A percentile compares a stretch with the other conserved stretches of the same genome.
Evolutionary conservation across 257 asterid species (phyloP).

Genomic region (Solanum okadae): DNA sequence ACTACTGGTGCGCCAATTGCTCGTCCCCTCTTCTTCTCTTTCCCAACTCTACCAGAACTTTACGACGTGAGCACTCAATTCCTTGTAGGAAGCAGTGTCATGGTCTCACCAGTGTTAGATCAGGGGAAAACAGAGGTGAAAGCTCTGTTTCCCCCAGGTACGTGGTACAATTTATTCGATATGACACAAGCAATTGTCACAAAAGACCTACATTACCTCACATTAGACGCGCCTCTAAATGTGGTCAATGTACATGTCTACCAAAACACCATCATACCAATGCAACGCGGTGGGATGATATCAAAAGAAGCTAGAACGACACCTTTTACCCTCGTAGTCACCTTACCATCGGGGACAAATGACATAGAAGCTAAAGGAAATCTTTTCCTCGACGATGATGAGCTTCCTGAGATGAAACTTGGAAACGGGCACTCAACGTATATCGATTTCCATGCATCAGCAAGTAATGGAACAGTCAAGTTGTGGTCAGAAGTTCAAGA

Average conservation of each 20-base stretch:
- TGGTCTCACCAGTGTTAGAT: slow-evolving; percentile 48
- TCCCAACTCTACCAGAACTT: slow-evolving; percentile 33
- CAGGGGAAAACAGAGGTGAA: slow-evolving; percentile 30
- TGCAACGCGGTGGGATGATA: slow-evolving; percentile 61
- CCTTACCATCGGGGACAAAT: slow-evolving; percentile 4
- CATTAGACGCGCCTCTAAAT: slow-evolving; percentile 45
- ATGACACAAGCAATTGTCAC: slow-evolving; percentile 20
- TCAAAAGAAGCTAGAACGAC: slow-evolving; percentile 33
- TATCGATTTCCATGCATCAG: neutral
- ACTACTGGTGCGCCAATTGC: slow-evolving; percentile 49
- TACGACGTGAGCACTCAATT: slow-evolving; percentile 42
- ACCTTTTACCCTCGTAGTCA: slow-evolving; percentile 37
- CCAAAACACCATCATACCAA: slow-evolving; percentile 36
- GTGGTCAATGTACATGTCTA: slow-evolving; percentile 41
- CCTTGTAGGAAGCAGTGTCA: slow-evolving; percentile 41
- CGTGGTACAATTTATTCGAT: slow-evolving; percentile 58
- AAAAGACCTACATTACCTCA: slow-evolving; percentile 12
- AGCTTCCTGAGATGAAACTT: slow-evolving; percentile 32
- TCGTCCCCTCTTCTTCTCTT: slow-evolving; percentile 60
- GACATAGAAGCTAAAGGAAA: slow-evolving; percentile 25
- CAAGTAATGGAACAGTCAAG: neutral
- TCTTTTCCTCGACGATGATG: slow-evolving; percentile 57
- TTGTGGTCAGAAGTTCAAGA: slow-evolving; percentile 8
- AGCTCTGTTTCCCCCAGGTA: slow-evolving; percentile 54
- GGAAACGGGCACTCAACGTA: slow-evolving; percentile 38